Conservation (phyloP, 345 rosid genomes). For the Eucalyptus pauciflora region DNA sequence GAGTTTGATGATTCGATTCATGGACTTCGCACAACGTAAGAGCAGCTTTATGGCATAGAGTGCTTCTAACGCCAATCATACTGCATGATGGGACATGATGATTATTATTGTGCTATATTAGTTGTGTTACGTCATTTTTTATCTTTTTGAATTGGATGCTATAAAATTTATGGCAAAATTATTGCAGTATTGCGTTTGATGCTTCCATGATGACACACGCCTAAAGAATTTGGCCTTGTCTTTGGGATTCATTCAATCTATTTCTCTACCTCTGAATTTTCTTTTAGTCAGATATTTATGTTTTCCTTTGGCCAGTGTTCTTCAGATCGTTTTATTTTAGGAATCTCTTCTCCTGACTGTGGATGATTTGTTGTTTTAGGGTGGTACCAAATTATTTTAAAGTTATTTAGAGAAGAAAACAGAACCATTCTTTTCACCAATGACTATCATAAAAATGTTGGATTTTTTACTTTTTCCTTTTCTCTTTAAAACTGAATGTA, state of each 20-base stretch:
- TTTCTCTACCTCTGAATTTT: neutral
- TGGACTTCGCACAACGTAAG: constrained; percentile 65
- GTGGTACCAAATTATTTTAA: neutral
- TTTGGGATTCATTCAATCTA: neutral
- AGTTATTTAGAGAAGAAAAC: neutral
- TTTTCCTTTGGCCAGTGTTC: neutral
- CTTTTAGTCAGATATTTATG: neutral
- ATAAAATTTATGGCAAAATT: neutral
- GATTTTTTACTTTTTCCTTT: neutral
- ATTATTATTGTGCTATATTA: neutral
- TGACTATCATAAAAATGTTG: neutral
- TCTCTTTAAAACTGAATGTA: neutral
- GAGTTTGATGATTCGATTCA: constrained; percentile 93
- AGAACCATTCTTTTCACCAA: neutral
- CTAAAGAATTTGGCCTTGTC: neutral
- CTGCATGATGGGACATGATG: neutral
- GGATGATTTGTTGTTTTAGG: neutral
- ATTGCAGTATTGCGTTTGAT: neutral
- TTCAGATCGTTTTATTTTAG: neutral
- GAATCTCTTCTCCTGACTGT: neutral
- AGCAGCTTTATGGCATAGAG: neutral
- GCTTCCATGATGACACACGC: neutral
- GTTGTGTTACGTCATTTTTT: neutral
- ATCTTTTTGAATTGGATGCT: neutral
- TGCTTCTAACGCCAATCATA: neutral